Base-by-base conservation (phyloP, 2,329 filamentous ascomycete species). In the Trichoderma sp. region DNA sequence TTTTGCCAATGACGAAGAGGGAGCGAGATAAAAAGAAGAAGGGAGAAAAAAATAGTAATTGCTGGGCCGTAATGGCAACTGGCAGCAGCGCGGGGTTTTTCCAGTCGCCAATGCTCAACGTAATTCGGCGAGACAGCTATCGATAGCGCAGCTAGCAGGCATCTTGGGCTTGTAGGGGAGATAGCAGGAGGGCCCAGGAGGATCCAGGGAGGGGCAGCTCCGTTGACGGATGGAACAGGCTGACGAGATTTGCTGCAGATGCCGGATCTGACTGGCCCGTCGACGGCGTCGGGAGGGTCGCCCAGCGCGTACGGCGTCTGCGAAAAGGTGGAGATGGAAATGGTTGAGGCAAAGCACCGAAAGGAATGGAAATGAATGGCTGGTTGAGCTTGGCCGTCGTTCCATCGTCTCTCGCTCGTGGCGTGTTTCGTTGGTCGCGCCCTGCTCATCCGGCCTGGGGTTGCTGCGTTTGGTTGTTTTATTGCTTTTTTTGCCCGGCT, bases 51-150 rank as follows among this genome's bases (percentile, higher is more conserved):
- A 60, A 54, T 60, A 30, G 49, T 63, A 63, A 46, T 58, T 66
- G 63, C 52, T 49, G n/a, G 26, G 61, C 56, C 24, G 66, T 68
- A 68, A 68, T 64, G 59, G 66, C 59, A 58, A 64, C 66, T 68
- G 59, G 66, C 59, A 68, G 64, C 51, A 66, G 52, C 66, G 66
- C 66, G 66, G 66, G 66, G 66, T 66, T 68, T 68, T 65, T 68
- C 64, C 26, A 24, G 43, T 56, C 66, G n/a, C 28, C 59, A 59
- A 59, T n/a, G 30, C 39, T 43, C 37, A 51, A 56, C 52, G 54
- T 51, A 55, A 43, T 54, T 52, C 24, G 60, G 54, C 21, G 28
- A 49, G 13, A 21, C 26, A 68, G 66, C 43, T 68, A 68, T 68
- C 66, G 66, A 68, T 68, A 68, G 52, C 11, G 39, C 16, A 54